These are phyloP conservation scores for Glonium stellatum DNA, from an alignment of 495 filamentous ascomycete genomes.

Conservation along the genomic window DNA sequence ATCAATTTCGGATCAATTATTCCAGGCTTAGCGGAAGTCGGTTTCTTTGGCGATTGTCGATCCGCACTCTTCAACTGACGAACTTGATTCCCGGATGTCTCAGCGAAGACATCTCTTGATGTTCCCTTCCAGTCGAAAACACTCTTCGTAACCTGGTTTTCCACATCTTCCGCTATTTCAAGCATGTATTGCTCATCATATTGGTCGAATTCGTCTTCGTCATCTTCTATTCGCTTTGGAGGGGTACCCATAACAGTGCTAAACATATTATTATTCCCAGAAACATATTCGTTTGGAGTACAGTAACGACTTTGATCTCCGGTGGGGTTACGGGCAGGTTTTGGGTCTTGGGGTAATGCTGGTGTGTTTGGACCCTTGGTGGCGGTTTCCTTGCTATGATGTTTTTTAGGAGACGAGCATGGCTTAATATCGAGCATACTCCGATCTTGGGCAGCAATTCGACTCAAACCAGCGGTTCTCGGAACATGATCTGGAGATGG, in stretches of 20 bases:
- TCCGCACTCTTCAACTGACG: not conserved
- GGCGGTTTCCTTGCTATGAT: not conserved
- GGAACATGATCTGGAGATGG: not conserved
- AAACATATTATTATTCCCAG: slow-evolving; percentile 18
- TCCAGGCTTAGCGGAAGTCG: slow-evolving; percentile 27
- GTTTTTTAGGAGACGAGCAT: not conserved
- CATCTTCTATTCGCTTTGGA: slow-evolving; percentile 4
- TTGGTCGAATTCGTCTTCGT: slow-evolving; percentile 11
- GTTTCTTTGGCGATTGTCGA: slow-evolving; percentile 21
- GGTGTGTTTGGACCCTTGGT: no score
- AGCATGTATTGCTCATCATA: slow-evolving; percentile 24
- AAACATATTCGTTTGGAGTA: not conserved
- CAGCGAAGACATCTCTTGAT: slow-evolving; percentile 45
- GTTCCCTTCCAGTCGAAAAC: slow-evolving; percentile 27
- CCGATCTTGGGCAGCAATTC: not conserved
- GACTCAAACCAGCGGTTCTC: not conserved
- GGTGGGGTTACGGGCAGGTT: not conserved
- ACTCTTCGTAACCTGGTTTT: slow-evolving; percentile 39
- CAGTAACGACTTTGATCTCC: not conserved
- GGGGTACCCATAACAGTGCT: slow-evolving; percentile 21
- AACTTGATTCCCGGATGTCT: slow-evolving; percentile 45
- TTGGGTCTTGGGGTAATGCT: no score
- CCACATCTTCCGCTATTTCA: slow-evolving; percentile 48
- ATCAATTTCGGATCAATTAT: slow-evolving; percentile 26
- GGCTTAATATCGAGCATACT: not conserved